phyloP scores from a whole-genome alignment of 371 early-diverging fungal genomes.

The Chytridium lagenaria region DNA sequence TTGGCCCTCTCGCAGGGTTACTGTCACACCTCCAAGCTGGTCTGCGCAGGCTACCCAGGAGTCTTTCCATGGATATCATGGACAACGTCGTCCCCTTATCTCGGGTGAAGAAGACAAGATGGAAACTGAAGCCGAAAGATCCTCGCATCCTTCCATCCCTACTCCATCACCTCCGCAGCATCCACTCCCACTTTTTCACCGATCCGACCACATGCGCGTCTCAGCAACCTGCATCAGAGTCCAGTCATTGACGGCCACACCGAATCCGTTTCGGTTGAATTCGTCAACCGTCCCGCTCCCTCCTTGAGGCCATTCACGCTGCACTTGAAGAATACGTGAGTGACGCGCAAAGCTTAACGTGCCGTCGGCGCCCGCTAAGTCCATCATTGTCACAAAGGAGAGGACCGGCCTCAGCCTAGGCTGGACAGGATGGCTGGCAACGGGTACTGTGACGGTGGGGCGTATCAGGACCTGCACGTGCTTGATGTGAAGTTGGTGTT shows the following conservation, averaged over 20 bases:
- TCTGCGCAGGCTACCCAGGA: slow-evolving; percentile 95
- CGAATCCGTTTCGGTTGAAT: slow-evolving; percentile 85
- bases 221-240: slow-evolving; percentile 97
- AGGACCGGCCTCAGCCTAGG: slow-evolving; percentile 93
- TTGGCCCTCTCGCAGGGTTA: slow-evolving; percentile 77
- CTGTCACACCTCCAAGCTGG: slow-evolving; percentile 96
- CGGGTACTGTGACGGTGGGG: slow-evolving; percentile 89
- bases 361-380: slow-evolving; percentile 79
- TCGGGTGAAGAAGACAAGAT: slow-evolving; percentile 97
- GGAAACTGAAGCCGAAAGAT: slow-evolving; percentile 94
- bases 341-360: slow-evolving; percentile 78
- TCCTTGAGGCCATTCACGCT: slow-evolving; percentile 70
- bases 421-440: slow-evolving; percentile 84
- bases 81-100: slow-evolving; percentile 95
- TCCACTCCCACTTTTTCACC: too few species aligned
- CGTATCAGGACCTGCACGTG: slow-evolving; percentile 81
- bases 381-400: slow-evolving; percentile 73
- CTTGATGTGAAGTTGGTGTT: slow-evolving; percentile 90
- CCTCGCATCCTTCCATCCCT: slow-evolving; percentile 59
- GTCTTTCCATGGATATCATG: slow-evolving; percentile 88
- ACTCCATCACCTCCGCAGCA: slow-evolving; percentile 26
- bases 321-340: slow-evolving; percentile 60
- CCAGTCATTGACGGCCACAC: slow-evolving; percentile 95
- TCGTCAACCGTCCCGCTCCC: slow-evolving; percentile 69
- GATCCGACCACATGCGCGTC: slow-evolving; percentile 66